Conservation (phyloP, 805 yeast species). For the Nakazawaea holstii region DNA sequence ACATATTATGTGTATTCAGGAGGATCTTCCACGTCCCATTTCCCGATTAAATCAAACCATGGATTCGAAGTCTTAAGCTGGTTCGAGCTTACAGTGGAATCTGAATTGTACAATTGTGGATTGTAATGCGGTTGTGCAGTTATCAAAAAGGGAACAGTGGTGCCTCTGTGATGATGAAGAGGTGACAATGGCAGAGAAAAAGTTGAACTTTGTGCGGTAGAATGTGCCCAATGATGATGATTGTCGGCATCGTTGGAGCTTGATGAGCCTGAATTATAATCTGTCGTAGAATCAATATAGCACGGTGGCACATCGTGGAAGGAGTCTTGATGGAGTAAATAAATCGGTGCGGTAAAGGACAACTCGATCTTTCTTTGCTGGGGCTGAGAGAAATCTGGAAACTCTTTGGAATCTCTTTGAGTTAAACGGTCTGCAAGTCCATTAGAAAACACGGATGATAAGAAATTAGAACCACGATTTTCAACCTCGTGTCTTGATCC, state of each 20-base stretch:
- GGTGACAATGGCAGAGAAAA: no score
- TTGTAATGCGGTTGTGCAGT: neutral
- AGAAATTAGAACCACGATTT: no score
- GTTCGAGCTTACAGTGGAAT: no score
- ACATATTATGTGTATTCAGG: neutral
- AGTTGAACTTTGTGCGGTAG: no score
- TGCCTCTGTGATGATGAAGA: neutral
- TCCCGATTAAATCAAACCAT: neutral
- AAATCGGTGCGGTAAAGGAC: constrained; percentile 4
- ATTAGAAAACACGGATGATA: neutral
- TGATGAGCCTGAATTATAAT: no score
- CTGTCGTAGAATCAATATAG: neutral
- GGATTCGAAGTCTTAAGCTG: neutral
- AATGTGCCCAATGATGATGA: no score
- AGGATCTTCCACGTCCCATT: neutral
- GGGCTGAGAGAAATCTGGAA: no score
- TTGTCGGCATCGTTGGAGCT: no score
- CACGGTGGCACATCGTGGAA: constrained; percentile 1
- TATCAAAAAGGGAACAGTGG: neutral
- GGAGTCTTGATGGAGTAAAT: constrained; percentile 6
- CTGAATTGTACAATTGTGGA: neutral
- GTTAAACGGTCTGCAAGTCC: neutral
- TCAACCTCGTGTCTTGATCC: no score
- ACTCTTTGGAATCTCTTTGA: no score
- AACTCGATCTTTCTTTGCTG: neutral